phyloP scores from a whole-genome alignment of 2,329 filamentous ascomycete species.

The Calonectria fujianensis region DNA sequence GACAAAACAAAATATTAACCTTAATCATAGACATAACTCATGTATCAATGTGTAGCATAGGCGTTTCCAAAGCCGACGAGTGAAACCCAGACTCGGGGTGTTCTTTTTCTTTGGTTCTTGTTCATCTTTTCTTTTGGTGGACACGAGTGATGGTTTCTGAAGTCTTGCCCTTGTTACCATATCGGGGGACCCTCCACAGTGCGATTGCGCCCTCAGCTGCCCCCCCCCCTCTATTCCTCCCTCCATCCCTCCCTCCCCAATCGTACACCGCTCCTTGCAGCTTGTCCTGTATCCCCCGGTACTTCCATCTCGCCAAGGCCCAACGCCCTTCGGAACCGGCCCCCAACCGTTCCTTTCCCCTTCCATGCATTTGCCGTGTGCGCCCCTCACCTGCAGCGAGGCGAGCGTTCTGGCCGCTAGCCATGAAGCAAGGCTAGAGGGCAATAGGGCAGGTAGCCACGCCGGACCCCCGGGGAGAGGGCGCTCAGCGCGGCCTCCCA shows the following conservation, averaged over 20 bases:
- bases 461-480: background rate
- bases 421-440: background rate
- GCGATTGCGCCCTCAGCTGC: background rate
- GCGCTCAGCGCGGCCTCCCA: conserved; percentile 18
- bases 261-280: background rate
- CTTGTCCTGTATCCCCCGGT: background rate
- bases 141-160: background rate
- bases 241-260: too few relatives aligned
- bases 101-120: background rate
- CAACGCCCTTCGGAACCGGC: background rate
- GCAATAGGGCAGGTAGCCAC: background rate
- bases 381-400: conserved; percentile 26
- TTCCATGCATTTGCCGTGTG: conserved; percentile 9
- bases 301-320: conserved; percentile 12
- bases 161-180: too few relatives aligned
- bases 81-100: background rate
- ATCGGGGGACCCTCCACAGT: background rate
- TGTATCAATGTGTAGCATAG: conserved; percentile 10
- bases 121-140: background rate
- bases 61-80: conserved; percentile 4
- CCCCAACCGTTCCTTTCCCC: background rate
- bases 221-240: too few relatives aligned
- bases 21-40: conserved; percentile 17
- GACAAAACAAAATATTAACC: conserved; percentile 12
- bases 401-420: conserved; percentile 21